Conservation (phyloP, 2,329 filamentous ascomycete genomes). For the Aureobasidium vineae region DNA sequence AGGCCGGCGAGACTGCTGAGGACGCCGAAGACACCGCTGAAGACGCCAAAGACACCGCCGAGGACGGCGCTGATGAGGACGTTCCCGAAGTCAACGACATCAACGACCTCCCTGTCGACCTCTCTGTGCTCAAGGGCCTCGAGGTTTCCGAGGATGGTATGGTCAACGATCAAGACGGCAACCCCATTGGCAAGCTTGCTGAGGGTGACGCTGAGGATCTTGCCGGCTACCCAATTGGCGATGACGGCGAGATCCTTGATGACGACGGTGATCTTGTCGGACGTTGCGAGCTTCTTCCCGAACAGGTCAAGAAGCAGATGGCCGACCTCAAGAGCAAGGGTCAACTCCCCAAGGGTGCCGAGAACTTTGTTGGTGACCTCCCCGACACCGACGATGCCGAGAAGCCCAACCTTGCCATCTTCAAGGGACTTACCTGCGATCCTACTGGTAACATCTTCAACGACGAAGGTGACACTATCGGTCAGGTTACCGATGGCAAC, state of each 20-base stretch:
- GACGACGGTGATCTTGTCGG: conserved; percentile 56
- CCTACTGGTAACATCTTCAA: conserved; percentile 51
- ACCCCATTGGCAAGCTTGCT: conserved; percentile 49
- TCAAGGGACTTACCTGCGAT: conserved; percentile 51
- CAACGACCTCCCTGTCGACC: conserved; percentile 44
- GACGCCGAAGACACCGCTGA: conserved; percentile 36
- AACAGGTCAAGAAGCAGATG: conserved; percentile 45
- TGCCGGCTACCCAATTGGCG: conserved; percentile 52
- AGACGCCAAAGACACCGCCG: conserved; percentile 39
- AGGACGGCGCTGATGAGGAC: conserved; percentile 39
- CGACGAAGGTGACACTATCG: conserved; percentile 52
- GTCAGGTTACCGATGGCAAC: conserved; percentile 50
- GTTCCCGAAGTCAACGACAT: conserved; percentile 36
- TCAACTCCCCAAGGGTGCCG: conserved; percentile 40
- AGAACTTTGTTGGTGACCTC: conserved; percentile 37
- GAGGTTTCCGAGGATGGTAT: conserved; percentile 56
- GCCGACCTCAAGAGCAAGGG: conserved; percentile 41
- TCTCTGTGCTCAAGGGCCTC: conserved; percentile 50
- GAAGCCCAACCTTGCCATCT: conserved; percentile 47
- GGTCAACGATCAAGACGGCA: conserved; percentile 53
- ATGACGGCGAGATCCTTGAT: conserved; percentile 56
- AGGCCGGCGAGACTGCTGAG: conserved; percentile 39
- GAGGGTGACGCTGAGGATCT: conserved; percentile 56
- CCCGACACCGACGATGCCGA: conserved; percentile 38
- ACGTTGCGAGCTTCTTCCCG: conserved; percentile 51